Evolutionary conservation across 164 flowering plant species (phyloP).

Genomic region (Paratinospora sagittata): DNA sequence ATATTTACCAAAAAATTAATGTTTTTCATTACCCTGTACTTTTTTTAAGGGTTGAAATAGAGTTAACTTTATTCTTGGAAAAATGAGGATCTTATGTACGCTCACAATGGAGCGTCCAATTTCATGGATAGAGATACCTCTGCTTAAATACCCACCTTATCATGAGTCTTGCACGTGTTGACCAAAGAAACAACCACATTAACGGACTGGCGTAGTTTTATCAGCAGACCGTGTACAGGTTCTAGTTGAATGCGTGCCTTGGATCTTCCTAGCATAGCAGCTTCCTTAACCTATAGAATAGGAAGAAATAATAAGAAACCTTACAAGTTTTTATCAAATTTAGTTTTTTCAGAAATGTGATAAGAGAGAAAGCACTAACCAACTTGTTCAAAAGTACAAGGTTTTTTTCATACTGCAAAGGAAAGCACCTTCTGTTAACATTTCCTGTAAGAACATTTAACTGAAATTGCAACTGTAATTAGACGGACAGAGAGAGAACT

Average conservation of each 20-base stretch:
- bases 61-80: not conserved
- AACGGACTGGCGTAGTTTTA: constrained; percentile 44
- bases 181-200: constrained; percentile 68
- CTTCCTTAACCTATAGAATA: constrained; percentile 53
- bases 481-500: constrained; percentile 11
- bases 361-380: constrained; percentile 36
- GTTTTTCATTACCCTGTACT: too few species aligned
- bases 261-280: constrained; percentile 30
- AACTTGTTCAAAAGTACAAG: constrained; percentile 45
- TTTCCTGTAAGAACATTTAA: not conserved
- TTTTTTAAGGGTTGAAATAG: too few species aligned
- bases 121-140: not conserved
- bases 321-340: not conserved
- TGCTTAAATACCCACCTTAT: constrained; percentile 45
- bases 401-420: constrained; percentile 75
- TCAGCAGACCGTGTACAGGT: constrained; percentile 34
- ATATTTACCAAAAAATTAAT: too few species aligned
- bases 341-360: not conserved
- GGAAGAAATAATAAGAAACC: not conserved
- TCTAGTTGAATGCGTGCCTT: constrained; percentile 31
- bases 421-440: not conserved
- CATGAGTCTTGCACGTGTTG: constrained; percentile 55
- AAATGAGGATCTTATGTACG: not conserved
- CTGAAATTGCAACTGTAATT: not conserved
- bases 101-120: not conserved